These are phyloP conservation scores for Neohortaea acidophila DNA, from an alignment of 495 filamentous ascomycete genomes.

Conservation along the genomic window DNA sequence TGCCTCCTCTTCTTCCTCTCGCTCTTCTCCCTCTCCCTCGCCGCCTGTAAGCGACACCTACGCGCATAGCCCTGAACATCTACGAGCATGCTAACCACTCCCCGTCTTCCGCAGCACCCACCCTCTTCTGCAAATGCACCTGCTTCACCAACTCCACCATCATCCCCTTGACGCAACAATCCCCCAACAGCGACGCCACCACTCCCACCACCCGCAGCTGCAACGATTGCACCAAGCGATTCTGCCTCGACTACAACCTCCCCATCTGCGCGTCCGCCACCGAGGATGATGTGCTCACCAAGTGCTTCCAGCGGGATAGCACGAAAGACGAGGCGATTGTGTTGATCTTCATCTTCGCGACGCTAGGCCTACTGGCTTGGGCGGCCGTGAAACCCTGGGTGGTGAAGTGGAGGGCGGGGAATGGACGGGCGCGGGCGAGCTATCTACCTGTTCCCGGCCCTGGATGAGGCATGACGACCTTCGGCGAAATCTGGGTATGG, in stretches of 20 bases:
- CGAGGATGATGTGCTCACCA: slow-evolving; percentile 74
- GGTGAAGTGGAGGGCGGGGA: slow-evolving; percentile 37
- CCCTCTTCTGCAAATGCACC: slow-evolving; percentile 96
- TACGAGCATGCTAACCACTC: too few species aligned
- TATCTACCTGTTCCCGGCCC: slow-evolving; percentile 4
- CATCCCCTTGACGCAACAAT: slow-evolving; percentile 56
- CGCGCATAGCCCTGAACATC: too few species aligned
- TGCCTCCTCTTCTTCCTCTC: slow-evolving; percentile 15
- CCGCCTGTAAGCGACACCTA: slow-evolving; percentile 26
- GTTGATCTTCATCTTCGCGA: slow-evolving; percentile 79
- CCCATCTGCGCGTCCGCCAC: slow-evolving; percentile 75
- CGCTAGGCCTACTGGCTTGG: slow-evolving; percentile 66
- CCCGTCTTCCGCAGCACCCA: slow-evolving; percentile 32
- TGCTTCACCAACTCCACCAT: slow-evolving; percentile 86
- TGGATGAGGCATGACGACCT: neutral
- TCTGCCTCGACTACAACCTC: slow-evolving; percentile 70
- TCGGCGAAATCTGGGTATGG: too few species aligned
- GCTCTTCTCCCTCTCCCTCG: slow-evolving; percentile 19
- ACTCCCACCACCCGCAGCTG: slow-evolving; percentile 37
- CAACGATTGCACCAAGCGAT: slow-evolving; percentile 77
- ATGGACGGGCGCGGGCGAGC: slow-evolving; percentile 8
- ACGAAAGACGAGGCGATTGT: slow-evolving; percentile 82
- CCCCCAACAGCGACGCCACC: slow-evolving; percentile 4
- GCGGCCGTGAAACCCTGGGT: slow-evolving; percentile 56
- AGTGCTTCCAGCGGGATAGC: slow-evolving; percentile 87